Evolutionary conservation across 257 asterid genomes (phyloP).

Genomic region (Petunia axillaris): DNA sequence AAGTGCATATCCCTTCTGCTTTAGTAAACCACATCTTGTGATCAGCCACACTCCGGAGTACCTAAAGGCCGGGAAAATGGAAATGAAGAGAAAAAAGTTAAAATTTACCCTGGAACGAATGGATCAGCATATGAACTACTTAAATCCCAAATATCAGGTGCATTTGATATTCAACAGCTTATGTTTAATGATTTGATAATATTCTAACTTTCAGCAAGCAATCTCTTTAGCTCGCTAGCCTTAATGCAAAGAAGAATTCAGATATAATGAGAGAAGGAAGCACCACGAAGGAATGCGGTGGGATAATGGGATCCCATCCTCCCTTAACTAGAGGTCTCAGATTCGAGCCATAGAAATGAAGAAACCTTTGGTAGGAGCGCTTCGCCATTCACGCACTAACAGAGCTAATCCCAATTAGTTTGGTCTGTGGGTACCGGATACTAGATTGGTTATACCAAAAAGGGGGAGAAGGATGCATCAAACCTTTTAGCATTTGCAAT

Average conservation of each 20-base stretch:
- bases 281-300: too few relatives aligned
- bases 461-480: conserved; percentile 18
- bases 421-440: too few relatives aligned
- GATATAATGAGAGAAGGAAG: background rate
- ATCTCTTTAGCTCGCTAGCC: background rate
- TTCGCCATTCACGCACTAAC: too few relatives aligned
- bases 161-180: conserved; percentile 8
- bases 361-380: too few relatives aligned
- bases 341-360: too few relatives aligned
- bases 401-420: too few relatives aligned
- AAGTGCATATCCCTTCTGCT: conserved; percentile 58
- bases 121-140: background rate
- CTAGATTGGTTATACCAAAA: background rate
- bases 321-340: too few relatives aligned
- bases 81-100: background rate
- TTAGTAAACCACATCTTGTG: conserved; percentile 79
- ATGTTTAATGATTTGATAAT: background rate
- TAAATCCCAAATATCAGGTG: conserved; percentile 11
- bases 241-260: background rate
- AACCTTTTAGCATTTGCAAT: conserved; percentile 84
- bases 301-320: too few relatives aligned
- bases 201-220: background rate
- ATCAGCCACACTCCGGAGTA: conserved; percentile 94
- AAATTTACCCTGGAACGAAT: background rate
- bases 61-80: conserved; percentile 41